Conservation (phyloP, 2,329 filamentous ascomycete genomes). For the Botryosphaeria dothidea region DNA sequence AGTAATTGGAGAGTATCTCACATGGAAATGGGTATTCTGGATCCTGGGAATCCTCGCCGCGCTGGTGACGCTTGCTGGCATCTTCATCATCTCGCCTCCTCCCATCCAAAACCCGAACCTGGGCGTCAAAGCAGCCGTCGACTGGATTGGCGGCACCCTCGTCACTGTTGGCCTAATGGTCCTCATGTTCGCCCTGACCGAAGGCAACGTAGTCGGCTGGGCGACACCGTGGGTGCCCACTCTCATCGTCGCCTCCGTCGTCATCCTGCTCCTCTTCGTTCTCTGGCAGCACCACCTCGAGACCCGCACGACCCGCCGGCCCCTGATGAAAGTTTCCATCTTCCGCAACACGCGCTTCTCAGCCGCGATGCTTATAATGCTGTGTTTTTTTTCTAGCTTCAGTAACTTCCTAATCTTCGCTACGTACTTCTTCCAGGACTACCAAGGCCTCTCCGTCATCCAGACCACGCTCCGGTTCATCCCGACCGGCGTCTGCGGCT, state of each 20-base stretch:
- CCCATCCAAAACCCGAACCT: conserved; percentile 25
- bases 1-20: conserved; percentile 60
- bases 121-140: conserved; percentile 52
- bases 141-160: conserved; percentile 64
- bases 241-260: conserved; percentile 57
- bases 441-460: conserved; percentile 58
- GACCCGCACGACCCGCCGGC: conserved; percentile 47
- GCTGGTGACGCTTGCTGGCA: conserved; percentile 55
- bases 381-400: conserved; percentile 64
- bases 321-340: conserved; percentile 64
- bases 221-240: conserved; percentile 58
- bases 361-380: conserved; percentile 63
- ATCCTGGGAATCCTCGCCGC: conserved; percentile 59
- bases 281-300: conserved; percentile 62
- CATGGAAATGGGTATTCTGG: conserved; percentile 69
- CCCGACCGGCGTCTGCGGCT: conserved; percentile 61
- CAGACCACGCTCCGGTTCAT: conserved; percentile 68
- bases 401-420: conserved; percentile 65
- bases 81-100: conserved; percentile 59
- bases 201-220: conserved; percentile 69
- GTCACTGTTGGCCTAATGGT: conserved; percentile 61
- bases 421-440: conserved; percentile 69
- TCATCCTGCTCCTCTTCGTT: conserved; percentile 57
- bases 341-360: conserved; percentile 60
- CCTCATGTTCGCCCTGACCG: conserved; percentile 64